These are phyloP conservation scores for Trichosporon asahii DNA, from an alignment of 1,284 basidiomycete species.

Conservation along the genomic window DNA sequence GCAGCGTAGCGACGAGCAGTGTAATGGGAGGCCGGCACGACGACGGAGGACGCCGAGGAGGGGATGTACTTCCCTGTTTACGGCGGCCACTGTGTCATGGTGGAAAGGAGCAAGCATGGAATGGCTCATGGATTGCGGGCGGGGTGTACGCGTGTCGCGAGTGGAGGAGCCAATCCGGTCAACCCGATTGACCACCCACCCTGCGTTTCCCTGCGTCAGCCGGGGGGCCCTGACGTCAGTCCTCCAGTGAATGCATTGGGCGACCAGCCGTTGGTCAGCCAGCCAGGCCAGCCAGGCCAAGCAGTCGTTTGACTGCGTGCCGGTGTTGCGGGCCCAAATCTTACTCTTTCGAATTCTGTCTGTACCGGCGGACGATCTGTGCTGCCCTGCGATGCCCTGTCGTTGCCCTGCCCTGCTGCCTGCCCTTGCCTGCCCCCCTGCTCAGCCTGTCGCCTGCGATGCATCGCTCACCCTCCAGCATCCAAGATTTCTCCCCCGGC, in stretches of 20 bases:
- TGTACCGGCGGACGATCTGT: slow-evolving; percentile 5
- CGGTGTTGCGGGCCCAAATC: not conserved
- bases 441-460: not conserved
- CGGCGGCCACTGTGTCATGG: slow-evolving; percentile 6
- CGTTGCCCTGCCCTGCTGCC: not conserved
- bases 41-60: not conserved
- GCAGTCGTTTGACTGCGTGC: too few species aligned
- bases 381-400: not conserved
- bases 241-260: not conserved
- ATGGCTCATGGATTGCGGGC: not conserved
- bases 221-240: slow-evolving; percentile 3
- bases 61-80: not conserved
- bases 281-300: too few species aligned
- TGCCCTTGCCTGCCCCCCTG: too few species aligned
- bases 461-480: not conserved
- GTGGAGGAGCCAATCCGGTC: slow-evolving; percentile 4
- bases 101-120: not conserved
- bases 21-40: not conserved
- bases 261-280: not conserved
- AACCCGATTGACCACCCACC: not conserved
- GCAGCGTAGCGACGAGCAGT: too few species aligned
- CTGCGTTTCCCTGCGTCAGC: not conserved
- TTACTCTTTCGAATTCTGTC: not conserved
- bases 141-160: not conserved
- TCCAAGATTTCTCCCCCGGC: slow-evolving; percentile 7